phyloP scores from a whole-genome alignment of 108 stramenopile genomes.

The Nitzschia sp. region DNA sequence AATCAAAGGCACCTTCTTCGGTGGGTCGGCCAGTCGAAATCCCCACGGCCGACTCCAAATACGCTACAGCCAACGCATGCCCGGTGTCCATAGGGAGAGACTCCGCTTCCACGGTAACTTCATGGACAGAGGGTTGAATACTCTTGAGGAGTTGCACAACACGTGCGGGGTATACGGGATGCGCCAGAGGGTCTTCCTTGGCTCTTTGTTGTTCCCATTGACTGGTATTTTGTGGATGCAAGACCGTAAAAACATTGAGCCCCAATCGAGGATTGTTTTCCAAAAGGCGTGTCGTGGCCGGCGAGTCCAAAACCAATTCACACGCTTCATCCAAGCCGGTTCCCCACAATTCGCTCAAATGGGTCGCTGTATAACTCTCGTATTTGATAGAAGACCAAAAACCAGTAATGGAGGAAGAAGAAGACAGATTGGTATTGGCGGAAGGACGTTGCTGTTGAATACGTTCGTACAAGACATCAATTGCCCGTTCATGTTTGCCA shows the following conservation, averaged over 20 bases:
- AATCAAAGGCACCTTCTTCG: constrained; percentile 46
- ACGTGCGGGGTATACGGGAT: constrained; percentile 54
- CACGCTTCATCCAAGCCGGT: constrained; percentile 58
- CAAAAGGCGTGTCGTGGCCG: constrained; percentile 65
- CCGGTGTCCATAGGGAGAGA: constrained; percentile 73
- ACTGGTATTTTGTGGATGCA: constrained; percentile 70
- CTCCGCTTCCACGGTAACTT: constrained; percentile 11
- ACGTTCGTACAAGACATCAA: constrained; percentile 62
- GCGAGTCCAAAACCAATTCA: constrained; percentile 62
- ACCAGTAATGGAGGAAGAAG: constrained; percentile 16
- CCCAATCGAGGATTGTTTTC: constrained; percentile 78
- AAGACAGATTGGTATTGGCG: constrained; percentile 6
- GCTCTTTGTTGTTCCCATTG: constrained; percentile 66
- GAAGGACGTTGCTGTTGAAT: constrained; percentile 28
- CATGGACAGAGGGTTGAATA: constrained; percentile 36
- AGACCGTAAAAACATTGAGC: constrained; percentile 76
- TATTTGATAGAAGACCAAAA: constrained; percentile 88
- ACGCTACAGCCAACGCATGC: constrained; percentile 75
- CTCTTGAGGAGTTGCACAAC: constrained; percentile 78
- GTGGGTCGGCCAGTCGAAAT: constrained; percentile 69
- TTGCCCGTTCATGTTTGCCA: constrained; percentile 76
- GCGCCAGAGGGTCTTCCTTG: constrained; percentile 65
- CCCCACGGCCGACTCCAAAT: constrained; percentile 81
- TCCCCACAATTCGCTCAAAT: constrained; percentile 83
- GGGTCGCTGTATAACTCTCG: constrained; percentile 79